Base-by-base conservation (phyloP, 2,329 filamentous ascomycete species). In the Chaetomiaceae sp. region DNA sequence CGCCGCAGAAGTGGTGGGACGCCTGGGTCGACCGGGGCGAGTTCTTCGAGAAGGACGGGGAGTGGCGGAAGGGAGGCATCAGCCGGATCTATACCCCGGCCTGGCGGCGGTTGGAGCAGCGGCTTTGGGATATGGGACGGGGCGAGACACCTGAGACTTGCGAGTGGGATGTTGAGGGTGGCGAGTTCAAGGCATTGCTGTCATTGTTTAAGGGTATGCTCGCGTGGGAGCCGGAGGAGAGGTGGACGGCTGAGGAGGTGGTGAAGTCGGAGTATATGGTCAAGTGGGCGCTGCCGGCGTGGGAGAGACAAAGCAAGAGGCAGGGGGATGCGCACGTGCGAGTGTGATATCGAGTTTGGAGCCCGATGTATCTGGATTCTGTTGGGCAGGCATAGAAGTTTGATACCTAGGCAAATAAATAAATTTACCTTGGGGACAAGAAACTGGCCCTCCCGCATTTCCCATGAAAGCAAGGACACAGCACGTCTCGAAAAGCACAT, bases 1-100 rank as follows among this genome's bases (percentile, higher is more conserved):
- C 43, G n/a, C 61, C 58, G 5, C 33, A 48, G 12, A 51, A 58
- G 13, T 63, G 59, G 61, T 60, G 56, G 57, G 46, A 57, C 27
- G 35, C 10, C 1, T 63, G 61, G 60, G 45, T 53, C n/a, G 14
- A n/a, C 13, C 27, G 42, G 3, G 21, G 42, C 37, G 35, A 46
- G 20, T 30, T 51, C 21, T 51, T 44, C 16, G 35, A 42, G 14
- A 6, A 19, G n/a, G 41, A 50, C 19, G 42, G 41, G 13, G n/a
- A 17, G 12, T 31, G 39, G 39, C 6, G 35, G 35, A 20, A 30
- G 5, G 35, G 35, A 9, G 34, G 40, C 1, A 39, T 39, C 23
- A 44, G 8, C 4, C 47, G 40, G 14, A 39, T 45, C 27, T 40
- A 20, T 8, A 14, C 27, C 4, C 42, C 48, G n/a, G 14, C 7